Conservation (phyloP, 2,329 filamentous ascomycete species). For the Claviceps digitariae region DNA sequence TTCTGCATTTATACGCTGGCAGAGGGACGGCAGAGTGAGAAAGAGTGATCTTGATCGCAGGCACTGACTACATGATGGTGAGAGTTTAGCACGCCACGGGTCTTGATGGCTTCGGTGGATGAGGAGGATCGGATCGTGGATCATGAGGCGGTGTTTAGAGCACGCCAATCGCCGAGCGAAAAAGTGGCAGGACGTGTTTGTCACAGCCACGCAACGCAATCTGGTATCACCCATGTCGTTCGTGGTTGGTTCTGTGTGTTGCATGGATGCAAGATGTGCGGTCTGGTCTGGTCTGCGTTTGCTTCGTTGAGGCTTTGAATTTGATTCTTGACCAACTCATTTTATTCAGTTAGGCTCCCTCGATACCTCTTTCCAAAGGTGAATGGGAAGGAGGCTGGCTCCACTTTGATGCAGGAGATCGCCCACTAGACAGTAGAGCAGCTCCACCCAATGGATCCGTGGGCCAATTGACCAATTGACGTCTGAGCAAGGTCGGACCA, state of each 20-base stretch:
- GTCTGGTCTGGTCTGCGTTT: not conserved
- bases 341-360: no score
- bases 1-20: not conserved
- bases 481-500: not conserved
- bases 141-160: no score
- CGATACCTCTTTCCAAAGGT: no score
- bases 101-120: not conserved
- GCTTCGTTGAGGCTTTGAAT: not conserved
- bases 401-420: not conserved
- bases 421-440: not conserved
- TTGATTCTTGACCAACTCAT: no score
- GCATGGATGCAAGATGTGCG: not conserved
- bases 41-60: no score
- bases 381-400: not conserved
- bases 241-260: not conserved
- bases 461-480: not conserved
- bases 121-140: no score
- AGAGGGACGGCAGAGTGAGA: no score
- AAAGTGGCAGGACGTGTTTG: no score
- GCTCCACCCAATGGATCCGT: no score
- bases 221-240: not conserved
- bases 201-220: no score
- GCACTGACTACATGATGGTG: no score
- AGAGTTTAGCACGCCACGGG: no score
- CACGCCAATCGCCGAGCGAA: not conserved